Evolutionary conservation across 2,329 filamentous ascomycete genomes (phyloP).

Genomic region (Alternaria gansuensis): DNA sequence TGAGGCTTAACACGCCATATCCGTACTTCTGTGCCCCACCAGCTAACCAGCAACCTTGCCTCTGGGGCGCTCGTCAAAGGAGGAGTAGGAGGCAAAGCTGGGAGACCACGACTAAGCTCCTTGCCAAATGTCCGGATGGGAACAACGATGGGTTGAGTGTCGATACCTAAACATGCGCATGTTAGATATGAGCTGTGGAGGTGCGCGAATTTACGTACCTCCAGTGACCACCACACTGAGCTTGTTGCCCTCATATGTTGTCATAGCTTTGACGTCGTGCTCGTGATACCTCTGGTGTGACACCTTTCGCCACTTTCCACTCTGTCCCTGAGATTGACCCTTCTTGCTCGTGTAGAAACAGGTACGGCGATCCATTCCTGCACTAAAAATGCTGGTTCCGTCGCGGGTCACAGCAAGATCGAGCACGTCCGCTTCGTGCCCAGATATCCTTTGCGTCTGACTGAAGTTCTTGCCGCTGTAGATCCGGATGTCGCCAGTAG

Average conservation of each 20-base stretch:
- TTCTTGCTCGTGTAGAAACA: slow-evolving; percentile 72
- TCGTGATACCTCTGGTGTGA: slow-evolving; percentile 86
- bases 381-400: slow-evolving; percentile 83
- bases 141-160: slow-evolving; percentile 82
- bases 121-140: slow-evolving; percentile 79
- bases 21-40: slow-evolving; percentile 89
- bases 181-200: not conserved
- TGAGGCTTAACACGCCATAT: slow-evolving; percentile 74
- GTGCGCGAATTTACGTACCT: slow-evolving; percentile 64
- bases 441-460: slow-evolving; percentile 82
- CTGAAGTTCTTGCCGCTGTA: slow-evolving; percentile 95
- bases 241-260: slow-evolving; percentile 82
- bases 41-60: slow-evolving; percentile 81
- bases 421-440: slow-evolving; percentile 88
- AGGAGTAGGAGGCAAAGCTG: slow-evolving; percentile 82
- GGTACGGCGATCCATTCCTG: slow-evolving; percentile 89
- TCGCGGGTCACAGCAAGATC: slow-evolving; percentile 84
- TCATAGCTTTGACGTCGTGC: slow-evolving; percentile 95
- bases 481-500: slow-evolving; percentile 89
- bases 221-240: slow-evolving; percentile 91
- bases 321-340: slow-evolving; percentile 53
- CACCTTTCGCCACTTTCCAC: slow-evolving; percentile 76
- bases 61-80: slow-evolving; percentile 76
- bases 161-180: slow-evolving; percentile 68
- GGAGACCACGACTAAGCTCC: slow-evolving; percentile 82